These are phyloP conservation scores for Hymenoscyphus infarciens DNA, from an alignment of 2,329 filamentous ascomycete species.

Conservation along the genomic window DNA sequence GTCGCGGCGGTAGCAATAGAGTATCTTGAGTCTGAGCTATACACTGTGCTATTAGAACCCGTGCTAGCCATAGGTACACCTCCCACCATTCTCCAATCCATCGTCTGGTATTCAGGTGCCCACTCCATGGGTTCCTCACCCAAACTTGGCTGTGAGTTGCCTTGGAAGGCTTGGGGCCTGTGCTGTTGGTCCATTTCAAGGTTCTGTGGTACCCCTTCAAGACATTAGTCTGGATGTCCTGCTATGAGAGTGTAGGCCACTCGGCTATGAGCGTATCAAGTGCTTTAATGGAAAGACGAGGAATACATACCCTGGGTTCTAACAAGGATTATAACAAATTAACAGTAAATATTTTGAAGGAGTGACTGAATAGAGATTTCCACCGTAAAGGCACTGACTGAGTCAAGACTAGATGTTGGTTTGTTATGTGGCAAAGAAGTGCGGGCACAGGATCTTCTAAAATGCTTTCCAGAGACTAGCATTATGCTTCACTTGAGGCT, in stretches of 20 bases:
- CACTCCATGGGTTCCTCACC: background rate
- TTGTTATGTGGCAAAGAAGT: background rate
- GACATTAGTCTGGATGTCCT: conserved; percentile 12
- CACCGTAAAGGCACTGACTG: background rate
- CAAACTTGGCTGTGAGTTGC: conserved; percentile 7
- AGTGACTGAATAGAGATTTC: conserved; percentile 2
- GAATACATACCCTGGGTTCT: background rate
- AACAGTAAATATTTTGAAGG: conserved; percentile 1
- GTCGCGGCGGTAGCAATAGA: background rate
- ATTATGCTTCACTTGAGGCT: conserved; percentile 7
- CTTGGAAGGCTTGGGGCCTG: background rate
- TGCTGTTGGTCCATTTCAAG: conserved; percentile 12
- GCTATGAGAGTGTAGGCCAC: conserved; percentile 3
- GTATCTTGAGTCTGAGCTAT: background rate
- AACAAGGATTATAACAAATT: background rate
- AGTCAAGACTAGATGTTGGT: background rate
- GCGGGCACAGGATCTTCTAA: background rate
- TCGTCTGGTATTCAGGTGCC: background rate
- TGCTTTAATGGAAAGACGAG: background rate
- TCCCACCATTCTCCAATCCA: background rate
- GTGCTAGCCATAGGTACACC: conserved; percentile 1
- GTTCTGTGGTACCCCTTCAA: conserved; percentile 17
- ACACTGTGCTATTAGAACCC: conserved; percentile 2
- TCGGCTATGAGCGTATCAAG: background rate
- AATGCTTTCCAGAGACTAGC: background rate